A percentile compares a stretch with the other conserved stretches of the same genome.
phyloP scores from a whole-genome alignment of 768 basidiomycete species.

The Rhodotorula babjevae region DNA sequence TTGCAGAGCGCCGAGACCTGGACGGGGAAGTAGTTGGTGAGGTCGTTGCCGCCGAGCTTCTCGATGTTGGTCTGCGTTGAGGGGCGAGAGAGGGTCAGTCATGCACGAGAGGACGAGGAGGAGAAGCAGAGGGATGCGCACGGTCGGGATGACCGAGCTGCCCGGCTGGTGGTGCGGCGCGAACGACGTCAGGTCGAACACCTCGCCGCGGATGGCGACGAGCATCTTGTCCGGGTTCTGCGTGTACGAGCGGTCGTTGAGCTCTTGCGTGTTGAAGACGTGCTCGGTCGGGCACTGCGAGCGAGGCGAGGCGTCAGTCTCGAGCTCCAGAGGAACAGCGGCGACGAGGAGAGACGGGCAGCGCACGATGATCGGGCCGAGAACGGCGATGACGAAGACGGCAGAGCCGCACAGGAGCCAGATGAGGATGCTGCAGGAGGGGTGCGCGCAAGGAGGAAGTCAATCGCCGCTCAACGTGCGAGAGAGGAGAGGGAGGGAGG shows the following conservation, averaged over 20 bases:
- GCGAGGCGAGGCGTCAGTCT: neutral
- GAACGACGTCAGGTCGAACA: slow-evolving; percentile 75
- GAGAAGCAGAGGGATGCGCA: neutral
- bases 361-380: slow-evolving; percentile 66
- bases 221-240: slow-evolving; percentile 68
- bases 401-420: slow-evolving; percentile 88
- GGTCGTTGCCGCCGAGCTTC: slow-evolving; percentile 63
- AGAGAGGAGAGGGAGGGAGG: too few species aligned
- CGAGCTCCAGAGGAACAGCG: too few species aligned
- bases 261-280: slow-evolving; percentile 73
- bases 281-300: slow-evolving; percentile 76
- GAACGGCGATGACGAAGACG: slow-evolving; percentile 84
- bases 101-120: neutral
- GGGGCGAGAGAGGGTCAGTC: too few species aligned
- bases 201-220: slow-evolving; percentile 83
- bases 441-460: neutral
- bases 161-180: slow-evolving; percentile 47
- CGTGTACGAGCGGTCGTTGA: slow-evolving; percentile 63
- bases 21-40: slow-evolving; percentile 82
- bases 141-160: slow-evolving; percentile 30
- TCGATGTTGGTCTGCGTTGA: slow-evolving; percentile 19
- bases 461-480: neutral
- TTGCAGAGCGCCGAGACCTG: slow-evolving; percentile 93
- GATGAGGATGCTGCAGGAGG: slow-evolving; percentile 64
- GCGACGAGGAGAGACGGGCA: too few species aligned